phyloP scores from a whole-genome alignment of 2,329 filamentous ascomycete species.

The Pestalotiopsis sp. region DNA sequence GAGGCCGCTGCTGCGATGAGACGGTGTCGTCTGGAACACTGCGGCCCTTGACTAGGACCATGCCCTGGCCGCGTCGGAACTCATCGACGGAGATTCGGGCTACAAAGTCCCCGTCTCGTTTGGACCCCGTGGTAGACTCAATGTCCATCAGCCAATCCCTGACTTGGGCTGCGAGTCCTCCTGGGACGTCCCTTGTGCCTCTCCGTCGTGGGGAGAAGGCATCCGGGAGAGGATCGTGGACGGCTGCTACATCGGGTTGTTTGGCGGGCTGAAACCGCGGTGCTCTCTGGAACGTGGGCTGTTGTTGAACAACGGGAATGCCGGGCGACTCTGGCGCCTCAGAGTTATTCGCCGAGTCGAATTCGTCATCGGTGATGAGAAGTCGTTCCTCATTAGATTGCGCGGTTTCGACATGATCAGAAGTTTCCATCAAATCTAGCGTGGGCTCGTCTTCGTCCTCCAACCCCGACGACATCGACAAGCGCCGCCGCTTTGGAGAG shows the following conservation, averaged over 20 bases:
- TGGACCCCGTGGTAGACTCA: slow-evolving; percentile 33
- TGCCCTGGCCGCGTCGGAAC: slow-evolving; percentile 23
- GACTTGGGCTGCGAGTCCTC: slow-evolving; percentile 44
- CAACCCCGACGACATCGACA: slow-evolving; percentile 33
- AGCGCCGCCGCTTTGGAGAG: slow-evolving; percentile 39
- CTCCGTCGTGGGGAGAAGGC: slow-evolving; percentile 42
- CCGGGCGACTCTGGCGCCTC: background rate
- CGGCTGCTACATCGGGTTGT: slow-evolving; percentile 14
- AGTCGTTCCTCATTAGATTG: background rate
- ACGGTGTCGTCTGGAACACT: slow-evolving; percentile 3
- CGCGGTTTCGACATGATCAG: background rate
- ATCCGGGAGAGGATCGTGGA: slow-evolving; percentile 35
- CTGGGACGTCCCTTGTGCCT: slow-evolving; percentile 38
- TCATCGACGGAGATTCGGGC: slow-evolving; percentile 27
- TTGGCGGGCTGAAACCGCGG: slow-evolving; percentile 41
- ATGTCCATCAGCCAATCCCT: slow-evolving; percentile 49
- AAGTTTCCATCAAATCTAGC: background rate
- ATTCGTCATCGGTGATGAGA: background rate
- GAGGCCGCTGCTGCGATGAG: background rate
- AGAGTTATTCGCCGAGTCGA: slow-evolving; percentile 1
- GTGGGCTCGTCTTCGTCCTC: slow-evolving; percentile 18
- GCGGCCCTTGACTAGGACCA: slow-evolving; percentile 32
- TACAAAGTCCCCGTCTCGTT: slow-evolving; percentile 23
- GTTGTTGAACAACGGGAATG: slow-evolving; percentile 14
- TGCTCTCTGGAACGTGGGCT: slow-evolving; percentile 38